These are phyloP conservation scores for Pythium guiyangense DNA, from an alignment of 352 stramenopile genomes.

Conservation along the genomic window DNA sequence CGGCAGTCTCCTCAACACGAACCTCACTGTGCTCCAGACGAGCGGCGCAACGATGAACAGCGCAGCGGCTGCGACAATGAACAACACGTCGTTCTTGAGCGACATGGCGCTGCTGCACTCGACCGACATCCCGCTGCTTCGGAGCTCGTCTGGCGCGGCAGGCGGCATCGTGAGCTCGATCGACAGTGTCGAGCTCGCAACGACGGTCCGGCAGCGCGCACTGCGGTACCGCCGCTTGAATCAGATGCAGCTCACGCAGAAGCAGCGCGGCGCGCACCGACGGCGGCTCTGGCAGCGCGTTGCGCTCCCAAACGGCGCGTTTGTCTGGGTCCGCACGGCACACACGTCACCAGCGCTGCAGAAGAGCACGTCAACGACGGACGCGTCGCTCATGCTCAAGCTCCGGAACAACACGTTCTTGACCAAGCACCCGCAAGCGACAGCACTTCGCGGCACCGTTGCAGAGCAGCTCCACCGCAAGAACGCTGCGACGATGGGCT, in stretches of 20 bases:
- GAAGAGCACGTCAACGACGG: conserved; percentile 9
- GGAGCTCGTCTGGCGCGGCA: conserved; percentile 13
- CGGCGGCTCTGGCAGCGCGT: conserved; percentile 61
- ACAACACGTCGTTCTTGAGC: conserved; percentile 14
- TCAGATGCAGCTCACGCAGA: conserved; percentile 64
- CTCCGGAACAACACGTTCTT: conserved; percentile 60
- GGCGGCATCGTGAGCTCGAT: conserved; percentile 7
- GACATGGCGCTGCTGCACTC: conserved; percentile 14
- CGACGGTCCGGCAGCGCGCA: conserved; percentile 43
- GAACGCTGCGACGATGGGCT: conserved; percentile 65
- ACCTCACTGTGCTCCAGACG: conserved; percentile 17
- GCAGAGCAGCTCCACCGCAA: conserved; percentile 72
- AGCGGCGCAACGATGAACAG: conserved; percentile 7
- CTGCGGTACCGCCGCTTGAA: conserved; percentile 59
- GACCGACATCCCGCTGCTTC: conserved; percentile 17
- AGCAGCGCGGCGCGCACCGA: conserved; percentile 48
- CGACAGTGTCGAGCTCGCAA: conserved; percentile 25
- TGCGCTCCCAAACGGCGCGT: conserved; percentile 43
- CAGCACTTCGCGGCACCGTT: conserved; percentile 36
- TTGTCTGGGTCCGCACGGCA: conserved; percentile 61
- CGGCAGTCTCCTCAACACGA: conserved; percentile 28
- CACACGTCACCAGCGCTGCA: conserved; percentile 20
- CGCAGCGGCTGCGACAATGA: too few species aligned
- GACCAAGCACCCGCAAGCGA: conserved; percentile 41
- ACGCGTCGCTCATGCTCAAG: conserved; percentile 48